Base-by-base conservation (phyloP, 257 asterid genomes). In the Salvia splendens region DNA sequence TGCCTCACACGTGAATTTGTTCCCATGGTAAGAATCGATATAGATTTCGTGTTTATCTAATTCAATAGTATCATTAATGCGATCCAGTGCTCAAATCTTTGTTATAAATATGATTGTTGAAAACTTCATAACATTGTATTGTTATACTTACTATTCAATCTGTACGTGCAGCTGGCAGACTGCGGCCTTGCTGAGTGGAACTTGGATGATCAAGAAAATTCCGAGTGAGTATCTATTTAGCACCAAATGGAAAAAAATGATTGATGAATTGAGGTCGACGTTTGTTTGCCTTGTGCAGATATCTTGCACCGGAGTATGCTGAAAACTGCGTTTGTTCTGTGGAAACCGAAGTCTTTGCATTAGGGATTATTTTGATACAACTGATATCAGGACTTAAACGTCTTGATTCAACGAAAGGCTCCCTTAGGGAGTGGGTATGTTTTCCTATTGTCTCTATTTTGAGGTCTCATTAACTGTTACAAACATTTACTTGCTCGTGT, bases 271-370 rank as follows among this genome's bases (percentile, higher is more conserved):
- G 72, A 54, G 68, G 11, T 57, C 3, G 17, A 64, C 5, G 12
- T 33, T 54, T 57, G 50, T 51, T 74, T 56, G 5, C 46, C 51
- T 58, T 35, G 28, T 77, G 77, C 82, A 89, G 96, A 71, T 82
- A 87, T 81, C 83, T 80, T 16, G 95, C 96, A 43, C 96, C 95
- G 5, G 96, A 87, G 58, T 85, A 77, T 74, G 80, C 81, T 36
- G 92, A 84, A 71, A 81, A 80, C 6, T 87, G 86, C 24, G 62
- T 52, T 20, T 82, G 76, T 43, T 86, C 95, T 12, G 74, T 68
- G 35, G 65, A 80, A 59, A 86, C 92, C 1, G 96, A 89, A 74
- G 79, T 78, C 51, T 89, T 74, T 36, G 78, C 90, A 68, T 85
- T 79, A 38, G 96, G 96, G 41, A 75, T 89, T 58, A 77, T 89